Evolutionary conservation across 192 early-diverging fungal genomes (phyloP).

Genomic region (Coemansia sp.): DNA sequence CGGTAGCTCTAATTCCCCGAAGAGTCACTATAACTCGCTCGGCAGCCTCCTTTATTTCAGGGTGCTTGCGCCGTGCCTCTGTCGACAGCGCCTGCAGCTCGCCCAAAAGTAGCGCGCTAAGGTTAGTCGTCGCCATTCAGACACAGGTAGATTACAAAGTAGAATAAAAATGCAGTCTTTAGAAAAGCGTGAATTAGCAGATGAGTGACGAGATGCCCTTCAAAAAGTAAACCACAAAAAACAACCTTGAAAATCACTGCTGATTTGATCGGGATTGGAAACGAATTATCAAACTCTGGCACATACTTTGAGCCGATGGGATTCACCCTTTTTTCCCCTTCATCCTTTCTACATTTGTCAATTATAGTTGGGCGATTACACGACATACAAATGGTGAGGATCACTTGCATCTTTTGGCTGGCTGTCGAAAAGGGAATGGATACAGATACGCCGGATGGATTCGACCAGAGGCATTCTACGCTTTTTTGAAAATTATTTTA

Average conservation of each 20-base stretch:
- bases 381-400: conserved; percentile 7
- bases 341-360: conserved; percentile 9
- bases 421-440: neutral
- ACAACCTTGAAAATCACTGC: neutral
- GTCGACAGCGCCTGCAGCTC: conserved; percentile 82
- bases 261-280: conserved; percentile 1
- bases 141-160: conserved; percentile 6
- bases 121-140: conserved; percentile 33
- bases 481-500: too few species aligned
- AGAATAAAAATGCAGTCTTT: neutral
- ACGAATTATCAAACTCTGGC: conserved; percentile 2
- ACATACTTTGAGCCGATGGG: neutral
- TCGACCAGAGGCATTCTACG: neutral
- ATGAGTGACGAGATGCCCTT: neutral
- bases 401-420: neutral
- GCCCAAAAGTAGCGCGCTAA: conserved; percentile 58
- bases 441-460: conserved; percentile 1
- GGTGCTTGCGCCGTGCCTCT: conserved; percentile 85
- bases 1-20: conserved; percentile 48
- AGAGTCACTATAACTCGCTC: conserved; percentile 58
- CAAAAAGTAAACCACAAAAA: neutral
- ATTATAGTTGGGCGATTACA: conserved; percentile 8
- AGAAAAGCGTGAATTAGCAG: neutral
- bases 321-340: conserved; percentile 7
- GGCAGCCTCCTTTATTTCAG: conserved; percentile 89